Base-by-base conservation (phyloP, 2,329 filamentous ascomycete genomes). In the Apiospora hydei region DNA sequence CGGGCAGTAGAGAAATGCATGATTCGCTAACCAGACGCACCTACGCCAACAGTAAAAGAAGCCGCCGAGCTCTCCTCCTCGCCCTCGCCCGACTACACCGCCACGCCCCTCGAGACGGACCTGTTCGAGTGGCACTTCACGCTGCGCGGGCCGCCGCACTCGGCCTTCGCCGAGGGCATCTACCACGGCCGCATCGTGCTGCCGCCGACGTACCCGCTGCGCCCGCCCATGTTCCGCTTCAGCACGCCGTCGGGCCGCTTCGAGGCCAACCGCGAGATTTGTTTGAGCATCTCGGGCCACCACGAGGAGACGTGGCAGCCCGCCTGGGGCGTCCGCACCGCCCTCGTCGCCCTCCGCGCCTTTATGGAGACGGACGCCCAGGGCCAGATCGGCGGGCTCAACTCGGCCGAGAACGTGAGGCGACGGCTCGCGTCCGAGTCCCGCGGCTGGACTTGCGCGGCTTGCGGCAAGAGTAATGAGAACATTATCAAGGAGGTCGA, bases 61-160 rank as follows among this genome's bases (percentile, higher is more conserved):
- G 95, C 96, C 72, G 88, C 93, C 72, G 96, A 98, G 81, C 90
- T 99, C 71, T 91, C 94, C 73, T 88, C 87, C 72, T 89, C 93
- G 49, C 94, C 96, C 5, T 96, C 94, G 2, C 87, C 93, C 70
- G 94, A 98, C 84, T 97, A 96, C 83, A 90, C 92, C 77, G 96
- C 96, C 53, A 87, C 91, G 4, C 96, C 96, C 0, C 90, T 96
- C 74, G 96, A 98, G 80, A 87, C 90, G 44, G 95, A 98, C 83
- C 91, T 99, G 70, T 98, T 98, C 84, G 95, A 98, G 84, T 99
- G 96, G 96, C 96, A 99, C 85, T 99, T 98, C 84, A 99, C 96
- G 0, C 88, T 99, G n/a, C 91, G 92, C 69, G 96, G 96, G 0
- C 95, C 96, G 0, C 96, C 96, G 0, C 86, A 89, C 44, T 95